Base-by-base conservation (phyloP, 176 grass and related monocot genomes). In the Hordeum vulgare region DNA sequence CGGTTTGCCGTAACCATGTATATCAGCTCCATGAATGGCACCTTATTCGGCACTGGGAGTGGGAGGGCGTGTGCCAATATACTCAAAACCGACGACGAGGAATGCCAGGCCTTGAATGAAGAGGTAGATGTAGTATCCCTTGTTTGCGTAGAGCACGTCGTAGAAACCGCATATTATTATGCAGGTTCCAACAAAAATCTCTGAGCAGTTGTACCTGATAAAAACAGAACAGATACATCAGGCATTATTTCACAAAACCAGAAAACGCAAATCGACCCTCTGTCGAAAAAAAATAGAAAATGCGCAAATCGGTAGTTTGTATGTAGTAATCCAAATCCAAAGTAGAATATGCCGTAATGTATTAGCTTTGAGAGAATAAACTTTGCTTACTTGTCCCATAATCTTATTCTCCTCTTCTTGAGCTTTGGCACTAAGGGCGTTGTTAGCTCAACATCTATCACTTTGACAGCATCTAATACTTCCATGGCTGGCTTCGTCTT, bases 101-200 rank as follows among this genome's bases (percentile, higher is more conserved):
- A 98, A 98, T 73, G 91, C 83, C 3, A 85, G 42, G 23, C 93
- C 85, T 80, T 95, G 96, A 82, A 91, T 41, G 72, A 91, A 90
- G 60, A 98, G 91, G 66, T 83, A 98, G 56, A 95, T 81, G 83
- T 76, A 95, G 68, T 98, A 98, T 84, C 91, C 89, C 72, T 88
- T 95, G 10, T 91, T 90, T 41, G 90, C 72, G 44, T 90, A 82
- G 33, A 83, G 2, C 66, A 93, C 12, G 24, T 98, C 96, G 27
- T 98, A 98, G 49, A 11, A 87, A 75, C 93, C 96, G 34, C 89
- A 93, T 49, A 90, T 37, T 8, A 98, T 39, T 66, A 95, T 80
- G 71, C 64, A 98, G 42, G 58, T 74, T 66, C 93, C 90, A 79
- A 95, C 87, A 3, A 80, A 71, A 61, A 98, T 68, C 77, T 98